phyloP scores from a whole-genome alignment of 2,329 filamentous ascomycete genomes.

The Pestalotiopsis sp. region DNA sequence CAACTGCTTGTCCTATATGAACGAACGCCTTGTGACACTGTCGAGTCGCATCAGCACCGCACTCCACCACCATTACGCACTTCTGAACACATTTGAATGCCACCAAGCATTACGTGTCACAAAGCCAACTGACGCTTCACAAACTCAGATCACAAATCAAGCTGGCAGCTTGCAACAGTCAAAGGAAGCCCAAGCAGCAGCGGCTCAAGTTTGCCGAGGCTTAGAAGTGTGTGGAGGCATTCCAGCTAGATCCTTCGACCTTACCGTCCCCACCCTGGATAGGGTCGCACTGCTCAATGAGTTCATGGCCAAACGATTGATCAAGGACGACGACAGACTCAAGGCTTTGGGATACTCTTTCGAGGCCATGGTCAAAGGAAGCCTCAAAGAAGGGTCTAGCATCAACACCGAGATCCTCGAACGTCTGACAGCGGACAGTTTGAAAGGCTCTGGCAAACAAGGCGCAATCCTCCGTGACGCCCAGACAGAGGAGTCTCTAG shows the following conservation, averaged over 20 bases:
- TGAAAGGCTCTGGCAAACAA: constrained; percentile 15
- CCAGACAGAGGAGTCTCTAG: constrained; percentile 31
- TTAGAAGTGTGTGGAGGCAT: constrained; percentile 28
- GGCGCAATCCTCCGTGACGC: constrained; percentile 27
- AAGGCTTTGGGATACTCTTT: constrained; percentile 28
- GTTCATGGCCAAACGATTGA: constrained; percentile 25
- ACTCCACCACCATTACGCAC: constrained; percentile 24
- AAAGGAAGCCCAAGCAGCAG: not conserved
- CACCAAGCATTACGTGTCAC: constrained; percentile 4
- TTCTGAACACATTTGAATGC: constrained; percentile 21
- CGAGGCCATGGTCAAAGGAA: constrained; percentile 25
- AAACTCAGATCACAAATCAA: not conserved
- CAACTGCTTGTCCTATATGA: constrained; percentile 27
- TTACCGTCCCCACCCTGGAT: constrained; percentile 9
- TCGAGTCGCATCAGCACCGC: constrained; percentile 21
- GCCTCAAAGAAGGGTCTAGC: constrained; percentile 27
- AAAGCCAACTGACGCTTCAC: not conserved
- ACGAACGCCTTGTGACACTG: constrained; percentile 24
- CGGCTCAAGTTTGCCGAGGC: constrained; percentile 15
- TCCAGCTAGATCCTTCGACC: constrained; percentile 17
- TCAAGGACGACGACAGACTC: constrained; percentile 26
- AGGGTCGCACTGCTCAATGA: constrained; percentile 24
- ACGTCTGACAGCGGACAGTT: constrained; percentile 27
- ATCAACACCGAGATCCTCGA: constrained; percentile 25
- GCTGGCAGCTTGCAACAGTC: too few relatives aligned